Evolutionary conservation across 768 basidiomycete species (phyloP).

Genomic region (Dacryopinax primogenitus): DNA sequence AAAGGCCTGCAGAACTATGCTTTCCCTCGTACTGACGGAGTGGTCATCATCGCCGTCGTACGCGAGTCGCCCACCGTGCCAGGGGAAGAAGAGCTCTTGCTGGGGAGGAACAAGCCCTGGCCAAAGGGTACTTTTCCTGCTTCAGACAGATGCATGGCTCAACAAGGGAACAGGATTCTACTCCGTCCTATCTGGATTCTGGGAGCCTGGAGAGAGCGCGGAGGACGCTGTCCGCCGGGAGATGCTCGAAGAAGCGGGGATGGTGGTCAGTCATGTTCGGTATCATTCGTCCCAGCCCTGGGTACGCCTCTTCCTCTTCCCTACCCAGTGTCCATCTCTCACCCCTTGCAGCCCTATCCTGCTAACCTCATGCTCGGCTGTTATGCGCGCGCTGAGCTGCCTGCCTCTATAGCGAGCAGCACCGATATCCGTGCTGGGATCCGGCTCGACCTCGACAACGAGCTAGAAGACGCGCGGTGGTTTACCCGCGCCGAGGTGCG

Average conservation of each 20-base stretch:
- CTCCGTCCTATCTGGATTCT: slow-evolving; percentile 84
- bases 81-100: slow-evolving; percentile 61
- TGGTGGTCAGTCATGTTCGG: slow-evolving; percentile 64
- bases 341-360: slow-evolving; percentile 60
- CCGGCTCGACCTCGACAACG: slow-evolving; percentile 80
- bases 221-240: slow-evolving; percentile 89
- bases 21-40: slow-evolving; percentile 72
- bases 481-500: slow-evolving; percentile 64
- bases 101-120: slow-evolving; percentile 48
- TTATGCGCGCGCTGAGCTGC: slow-evolving; percentile 57
- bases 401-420: slow-evolving; percentile 34
- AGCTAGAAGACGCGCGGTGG: slow-evolving; percentile 89
- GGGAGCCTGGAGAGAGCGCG: slow-evolving; percentile 86
- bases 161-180: slow-evolving; percentile 40
- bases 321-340: too few species aligned
- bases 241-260: slow-evolving; percentile 91
- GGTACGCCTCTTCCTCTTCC: neutral
- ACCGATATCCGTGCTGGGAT: slow-evolving; percentile 33
- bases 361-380: slow-evolving; percentile 85
- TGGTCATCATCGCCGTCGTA: slow-evolving; percentile 81
- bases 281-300: slow-evolving; percentile 84
- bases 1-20: slow-evolving; percentile 78
- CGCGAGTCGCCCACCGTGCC: slow-evolving; percentile 40
- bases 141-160: neutral
- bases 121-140: slow-evolving; percentile 22